A percentile compares a stretch with the other conserved stretches of the same genome.
These are phyloP conservation scores for Bullera alba DNA, from an alignment of 768 basidiomycete species.

Conservation along the genomic window DNA sequence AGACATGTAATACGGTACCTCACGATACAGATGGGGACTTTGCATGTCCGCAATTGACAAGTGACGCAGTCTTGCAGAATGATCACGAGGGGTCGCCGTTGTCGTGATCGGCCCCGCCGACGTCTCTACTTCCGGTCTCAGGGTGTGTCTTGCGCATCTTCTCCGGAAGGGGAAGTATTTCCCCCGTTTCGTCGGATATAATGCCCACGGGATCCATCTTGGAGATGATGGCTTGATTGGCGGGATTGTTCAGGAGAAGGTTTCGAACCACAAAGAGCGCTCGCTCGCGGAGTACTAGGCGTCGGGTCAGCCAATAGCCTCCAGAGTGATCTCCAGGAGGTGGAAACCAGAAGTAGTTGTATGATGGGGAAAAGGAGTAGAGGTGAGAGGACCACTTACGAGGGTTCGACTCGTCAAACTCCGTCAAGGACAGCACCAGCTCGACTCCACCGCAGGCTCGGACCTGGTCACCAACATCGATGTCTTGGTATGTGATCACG, in stretches of 20 bases:
- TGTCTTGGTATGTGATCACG: slow-evolving; percentile 61
- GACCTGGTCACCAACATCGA: slow-evolving; percentile 65
- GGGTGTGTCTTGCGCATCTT: slow-evolving; percentile 26
- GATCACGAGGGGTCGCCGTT: too few species aligned
- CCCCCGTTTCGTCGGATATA: slow-evolving; percentile 57
- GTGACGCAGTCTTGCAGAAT: too few species aligned
- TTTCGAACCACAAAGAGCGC: slow-evolving; percentile 78
- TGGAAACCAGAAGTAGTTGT: background rate
- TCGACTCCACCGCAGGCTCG: slow-evolving; percentile 67
- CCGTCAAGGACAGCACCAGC: slow-evolving; percentile 79
- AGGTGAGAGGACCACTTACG: slow-evolving; percentile 53
- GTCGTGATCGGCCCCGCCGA: too few species aligned
- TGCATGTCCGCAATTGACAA: too few species aligned
- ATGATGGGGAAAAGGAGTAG: background rate
- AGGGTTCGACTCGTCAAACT: slow-evolving; percentile 83
- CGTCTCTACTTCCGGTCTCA: too few species aligned
- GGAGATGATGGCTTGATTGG: slow-evolving; percentile 73
- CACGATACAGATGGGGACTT: too few species aligned
- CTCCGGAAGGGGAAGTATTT: slow-evolving; percentile 46
- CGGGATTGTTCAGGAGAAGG: slow-evolving; percentile 64
- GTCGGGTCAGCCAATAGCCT: background rate
- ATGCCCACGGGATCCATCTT: slow-evolving; percentile 60
- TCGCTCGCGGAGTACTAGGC: slow-evolving; percentile 80
- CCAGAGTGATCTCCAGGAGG: slow-evolving; percentile 1
- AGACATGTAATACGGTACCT: too few species aligned